Evolutionary conservation across 257 asterid genomes (phyloP).

Genomic region (Scutellaria barbata): DNA sequence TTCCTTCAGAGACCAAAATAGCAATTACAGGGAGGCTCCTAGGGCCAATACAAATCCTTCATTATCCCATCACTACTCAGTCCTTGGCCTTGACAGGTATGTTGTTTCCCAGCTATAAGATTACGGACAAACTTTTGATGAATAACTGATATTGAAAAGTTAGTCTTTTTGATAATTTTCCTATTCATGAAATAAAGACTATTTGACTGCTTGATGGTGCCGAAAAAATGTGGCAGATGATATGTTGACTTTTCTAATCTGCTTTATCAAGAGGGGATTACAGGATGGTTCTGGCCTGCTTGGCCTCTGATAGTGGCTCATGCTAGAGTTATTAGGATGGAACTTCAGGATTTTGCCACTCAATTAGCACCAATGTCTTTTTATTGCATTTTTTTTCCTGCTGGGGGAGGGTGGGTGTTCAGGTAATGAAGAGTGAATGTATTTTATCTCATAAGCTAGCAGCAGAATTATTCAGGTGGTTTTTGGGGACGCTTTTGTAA

Average conservation of each 20-base stretch:
- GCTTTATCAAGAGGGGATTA: background rate
- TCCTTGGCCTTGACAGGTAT: slow-evolving; percentile 97
- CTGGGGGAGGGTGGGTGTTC: too few relatives aligned
- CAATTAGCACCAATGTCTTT: background rate
- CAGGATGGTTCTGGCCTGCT: background rate
- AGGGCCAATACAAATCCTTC: slow-evolving; percentile 50
- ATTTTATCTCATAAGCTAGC: too few relatives aligned
- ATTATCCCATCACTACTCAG: slow-evolving; percentile 80
- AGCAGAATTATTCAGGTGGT: too few relatives aligned
- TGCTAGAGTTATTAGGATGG: background rate
- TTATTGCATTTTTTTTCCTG: background rate
- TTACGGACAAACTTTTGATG: slow-evolving; percentile 20
- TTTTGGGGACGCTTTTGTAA: too few relatives aligned
- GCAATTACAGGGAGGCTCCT: slow-evolving; percentile 62
- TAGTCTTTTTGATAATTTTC: slow-evolving; percentile 22
- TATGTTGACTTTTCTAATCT: slow-evolving; percentile 19
- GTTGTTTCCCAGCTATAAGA: slow-evolving; percentile 25
- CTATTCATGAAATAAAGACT: slow-evolving; percentile 6
- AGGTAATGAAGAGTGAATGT: too few relatives aligned
- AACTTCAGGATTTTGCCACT: slow-evolving; percentile 12
- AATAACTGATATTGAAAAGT: slow-evolving; percentile 6
- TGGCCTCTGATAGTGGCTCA: background rate
- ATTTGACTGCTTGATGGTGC: slow-evolving; percentile 9
- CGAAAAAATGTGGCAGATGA: background rate
- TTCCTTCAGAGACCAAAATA: slow-evolving; percentile 54